Base-by-base conservation (phyloP, 768 basidiomycete species). In the Tremella fuciformis region DNA sequence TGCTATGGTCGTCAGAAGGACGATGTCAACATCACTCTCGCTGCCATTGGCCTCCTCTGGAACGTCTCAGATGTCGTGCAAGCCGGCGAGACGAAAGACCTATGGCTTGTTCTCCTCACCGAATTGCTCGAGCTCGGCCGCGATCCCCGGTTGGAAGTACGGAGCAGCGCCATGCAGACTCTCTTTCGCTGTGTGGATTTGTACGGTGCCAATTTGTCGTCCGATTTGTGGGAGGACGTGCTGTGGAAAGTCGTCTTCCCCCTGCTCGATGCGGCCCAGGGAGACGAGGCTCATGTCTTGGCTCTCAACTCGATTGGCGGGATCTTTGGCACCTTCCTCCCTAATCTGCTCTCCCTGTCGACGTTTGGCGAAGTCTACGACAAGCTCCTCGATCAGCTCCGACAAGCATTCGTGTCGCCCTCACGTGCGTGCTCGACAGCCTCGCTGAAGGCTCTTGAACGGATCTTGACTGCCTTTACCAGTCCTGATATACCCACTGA, bases 61-160 rank as follows among this genome's bases (percentile, higher is more conserved):
- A 88, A 89, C 60, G 89, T 99, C 0, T 96, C 93, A 0, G 94
- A 99, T 72, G 88, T 90, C 1, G 89, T 98, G 37, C 91, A 94
- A 69, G 34, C 26, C 26, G 83, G 85, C 0, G 84, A 86, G 64
- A 91, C 90, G 68, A 89, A 86, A 69, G 83, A 84, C 1, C 78
- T 97, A n/a, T 99, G 94, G 94, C 89, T 96, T 84, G 88, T 86
- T 76, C 83, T 97, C 4, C 79, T 98, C 2, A 79, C 85, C 6
- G 89, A 92, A 74, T 84, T 97, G 1, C 82, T 93, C 2, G 85
- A 86, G 0, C 80, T 97, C 1, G 91, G 89, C 62, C 83, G 84
- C 1, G 94, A 97, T 69, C 70, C 82, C 0, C 83, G 94, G 29
- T 85, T 87, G 18, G 93, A 99, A 72, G 91, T 94, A 0, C 84